A percentile compares a stretch with the other conserved stretches of the same genome.
Evolutionary conservation across 768 basidiomycete genomes (phyloP).

Genomic region (Strobilomyces confusus): DNA sequence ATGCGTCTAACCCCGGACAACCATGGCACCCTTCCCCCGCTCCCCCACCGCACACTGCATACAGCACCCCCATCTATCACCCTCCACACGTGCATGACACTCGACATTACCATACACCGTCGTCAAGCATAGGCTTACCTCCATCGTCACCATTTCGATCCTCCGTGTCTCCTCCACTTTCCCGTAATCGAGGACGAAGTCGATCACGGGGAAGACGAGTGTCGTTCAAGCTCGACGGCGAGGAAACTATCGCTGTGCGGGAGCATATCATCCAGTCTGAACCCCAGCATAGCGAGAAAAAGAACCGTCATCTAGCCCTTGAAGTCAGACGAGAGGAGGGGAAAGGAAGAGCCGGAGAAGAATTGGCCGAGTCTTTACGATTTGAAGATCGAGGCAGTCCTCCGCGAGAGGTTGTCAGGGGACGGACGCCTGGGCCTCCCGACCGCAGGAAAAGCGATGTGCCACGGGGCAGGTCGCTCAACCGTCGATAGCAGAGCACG

Average conservation of each 20-base stretch:
- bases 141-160: conserved; percentile 46
- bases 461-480: conserved; percentile 20
- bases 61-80: conserved; percentile 9
- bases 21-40: conserved; percentile 16
- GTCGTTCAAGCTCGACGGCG: conserved; percentile 47
- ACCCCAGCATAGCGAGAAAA: conserved; percentile 1
- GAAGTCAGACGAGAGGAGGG: conserved; percentile 16
- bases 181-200: conserved; percentile 43
- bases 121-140: conserved; percentile 47
- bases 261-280: conserved; percentile 10
- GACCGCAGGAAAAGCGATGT: conserved; percentile 10
- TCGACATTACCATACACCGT: conserved; percentile 20
- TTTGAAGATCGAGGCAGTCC: conserved; percentile 15
- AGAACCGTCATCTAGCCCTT: conserved; percentile 1
- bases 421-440: conserved; percentile 27
- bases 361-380: conserved; percentile 1
- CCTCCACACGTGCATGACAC: conserved; percentile 17
- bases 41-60: conserved; percentile 5
- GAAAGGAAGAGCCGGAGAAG: conserved; percentile 13
- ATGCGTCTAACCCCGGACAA: conserved; percentile 18
- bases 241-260: conserved; percentile 6
- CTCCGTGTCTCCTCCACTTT: conserved; percentile 37
- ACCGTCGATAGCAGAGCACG: conserved; percentile 17
- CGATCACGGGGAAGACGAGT: conserved; percentile 53
- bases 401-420: conserved; percentile 13